Evolutionary conservation across 306 rosid species (phyloP).

Genomic region (Rubus parviflorus): DNA sequence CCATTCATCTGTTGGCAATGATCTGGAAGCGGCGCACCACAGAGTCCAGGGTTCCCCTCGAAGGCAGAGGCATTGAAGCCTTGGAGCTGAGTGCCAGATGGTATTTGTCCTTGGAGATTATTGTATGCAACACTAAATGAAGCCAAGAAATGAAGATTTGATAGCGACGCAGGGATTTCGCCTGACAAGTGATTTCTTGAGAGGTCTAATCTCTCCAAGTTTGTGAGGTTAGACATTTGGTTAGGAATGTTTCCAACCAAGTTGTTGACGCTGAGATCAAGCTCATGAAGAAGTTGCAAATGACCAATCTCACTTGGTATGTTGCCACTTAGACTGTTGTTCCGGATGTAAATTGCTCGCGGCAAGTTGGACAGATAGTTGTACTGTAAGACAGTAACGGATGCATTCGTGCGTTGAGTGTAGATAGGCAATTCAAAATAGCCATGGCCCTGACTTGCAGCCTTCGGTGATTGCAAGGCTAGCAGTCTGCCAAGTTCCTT

Average conservation of each 20-base stretch:
- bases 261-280: neutral
- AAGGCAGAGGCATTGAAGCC: neutral
- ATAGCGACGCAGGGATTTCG: neutral
- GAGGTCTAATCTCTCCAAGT: too few relatives aligned
- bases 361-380: neutral
- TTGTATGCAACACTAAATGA: slow-evolving; percentile 1
- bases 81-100: slow-evolving; percentile 3
- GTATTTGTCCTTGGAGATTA: neutral
- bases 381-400: neutral
- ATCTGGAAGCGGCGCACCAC: neutral
- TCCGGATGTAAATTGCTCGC: neutral
- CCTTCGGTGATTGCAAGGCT: neutral
- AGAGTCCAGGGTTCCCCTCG: neutral
- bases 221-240: neutral
- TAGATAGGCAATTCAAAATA: neutral
- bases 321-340: neutral
- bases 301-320: neutral
- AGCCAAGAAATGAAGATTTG: neutral
- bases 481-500: neutral
- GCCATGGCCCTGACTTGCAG: neutral
- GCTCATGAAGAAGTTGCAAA: neutral
- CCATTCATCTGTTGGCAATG: neutral
- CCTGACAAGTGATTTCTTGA: neutral
- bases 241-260: neutral
- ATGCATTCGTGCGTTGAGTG: neutral